Evolutionary conservation across 176 grass and related monocot species (phyloP).

Genomic region (Secale cereale): DNA sequence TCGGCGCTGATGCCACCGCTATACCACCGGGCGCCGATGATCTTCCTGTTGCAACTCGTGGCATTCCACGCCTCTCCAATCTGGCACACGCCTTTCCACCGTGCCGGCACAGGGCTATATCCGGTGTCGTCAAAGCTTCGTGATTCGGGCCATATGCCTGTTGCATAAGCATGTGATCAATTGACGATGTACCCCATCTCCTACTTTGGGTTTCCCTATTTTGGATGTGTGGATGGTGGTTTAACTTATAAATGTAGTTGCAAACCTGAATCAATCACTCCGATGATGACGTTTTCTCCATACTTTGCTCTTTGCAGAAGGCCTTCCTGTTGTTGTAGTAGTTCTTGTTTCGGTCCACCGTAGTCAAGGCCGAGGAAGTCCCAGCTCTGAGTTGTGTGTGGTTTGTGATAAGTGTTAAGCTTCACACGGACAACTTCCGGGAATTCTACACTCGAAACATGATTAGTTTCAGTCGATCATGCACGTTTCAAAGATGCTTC

Average conservation of each 20-base stretch:
- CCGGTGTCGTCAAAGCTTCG: slow-evolving; percentile 44
- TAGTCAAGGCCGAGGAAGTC: slow-evolving; percentile 31
- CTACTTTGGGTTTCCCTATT: not conserved
- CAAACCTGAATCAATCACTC: slow-evolving; percentile 36
- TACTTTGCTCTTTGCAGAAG: slow-evolving; percentile 28
- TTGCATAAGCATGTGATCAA: not conserved
- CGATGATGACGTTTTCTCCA: slow-evolving; percentile 47
- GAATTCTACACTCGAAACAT: not conserved
- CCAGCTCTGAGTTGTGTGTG: slow-evolving; percentile 46
- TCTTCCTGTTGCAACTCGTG: slow-evolving; percentile 53
- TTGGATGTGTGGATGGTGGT: not conserved
- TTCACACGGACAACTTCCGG: slow-evolving; percentile 35
- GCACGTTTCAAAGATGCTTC: not conserved
- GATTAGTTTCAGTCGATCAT: not conserved
- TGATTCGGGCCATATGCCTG: slow-evolving; percentile 74
- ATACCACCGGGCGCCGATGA: slow-evolving; percentile 61
- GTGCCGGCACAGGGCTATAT: slow-evolving; percentile 20
- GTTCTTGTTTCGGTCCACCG: not conserved
- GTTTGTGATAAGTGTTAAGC: not conserved
- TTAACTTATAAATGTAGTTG: not conserved
- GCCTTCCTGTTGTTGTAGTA: not conserved
- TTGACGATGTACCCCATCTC: not conserved
- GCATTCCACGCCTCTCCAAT: slow-evolving; percentile 8
- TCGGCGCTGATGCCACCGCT: not conserved
- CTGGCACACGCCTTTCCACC: slow-evolving; percentile 55